A percentile compares a stretch with the other conserved stretches of the same genome.
phyloP scores from a whole-genome alignment of 257 asterid species.

The Dorcoceras hygrometricum region DNA sequence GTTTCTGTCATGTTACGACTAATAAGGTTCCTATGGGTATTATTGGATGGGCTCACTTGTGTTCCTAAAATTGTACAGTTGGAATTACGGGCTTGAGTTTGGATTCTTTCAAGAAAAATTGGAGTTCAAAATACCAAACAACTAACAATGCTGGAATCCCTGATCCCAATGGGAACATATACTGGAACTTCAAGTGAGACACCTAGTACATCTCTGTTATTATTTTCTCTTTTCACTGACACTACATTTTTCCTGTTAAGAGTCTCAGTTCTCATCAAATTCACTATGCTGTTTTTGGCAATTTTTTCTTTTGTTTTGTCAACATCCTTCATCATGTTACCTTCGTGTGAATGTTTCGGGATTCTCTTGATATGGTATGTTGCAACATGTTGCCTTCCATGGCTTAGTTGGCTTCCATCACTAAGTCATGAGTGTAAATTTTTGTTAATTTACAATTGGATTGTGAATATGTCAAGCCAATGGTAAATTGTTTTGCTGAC shows the following conservation, averaged over 20 bases:
- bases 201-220: conserved; percentile 26
- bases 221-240: conserved; percentile 8
- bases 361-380: background rate
- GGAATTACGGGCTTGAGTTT: conserved; percentile 94
- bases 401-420: background rate
- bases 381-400: conserved; percentile 7
- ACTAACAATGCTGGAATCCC: conserved; percentile 98
- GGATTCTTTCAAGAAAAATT: conserved; percentile 70
- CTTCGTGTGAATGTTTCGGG: conserved; percentile 15
- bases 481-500: background rate
- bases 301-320: background rate
- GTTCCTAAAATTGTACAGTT: conserved; percentile 49
- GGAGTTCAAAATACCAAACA: conserved; percentile 77
- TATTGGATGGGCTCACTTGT: conserved; percentile 28
- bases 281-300: conserved; percentile 14
- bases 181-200: conserved; percentile 91
- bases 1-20: background rate
- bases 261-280: conserved; percentile 14
- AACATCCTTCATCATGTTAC: conserved; percentile 3
- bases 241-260: conserved; percentile 14
- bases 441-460: conserved; percentile 6
- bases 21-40: conserved; percentile 14
- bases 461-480: conserved; percentile 18
- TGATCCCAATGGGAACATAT: conserved; percentile 74
- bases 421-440: background rate